Evolutionary conservation across 2,329 filamentous ascomycete genomes (phyloP), one percentile per base, ranked within the genome.

Genomic region (Phialemonium atrogriseum): DNA sequence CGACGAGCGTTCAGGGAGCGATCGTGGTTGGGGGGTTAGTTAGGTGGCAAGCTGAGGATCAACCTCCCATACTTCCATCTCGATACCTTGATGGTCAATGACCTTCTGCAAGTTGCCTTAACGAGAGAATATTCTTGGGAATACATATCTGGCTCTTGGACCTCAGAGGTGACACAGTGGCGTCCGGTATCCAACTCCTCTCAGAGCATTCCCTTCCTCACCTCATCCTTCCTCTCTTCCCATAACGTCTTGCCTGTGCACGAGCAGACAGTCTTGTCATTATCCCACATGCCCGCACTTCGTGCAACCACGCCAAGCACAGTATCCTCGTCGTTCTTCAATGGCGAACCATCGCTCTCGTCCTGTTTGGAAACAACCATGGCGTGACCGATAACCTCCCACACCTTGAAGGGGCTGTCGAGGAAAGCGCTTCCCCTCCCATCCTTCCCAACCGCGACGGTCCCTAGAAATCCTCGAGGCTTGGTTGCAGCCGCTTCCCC

Each of bases 221-320:
- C 77, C 62, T 94, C 85, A 50, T 95, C 88, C 59, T 80, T 80
- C 46, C 91, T 77, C 68, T 98, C 91, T 59, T 98, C 84, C 91
- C 91, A 98, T 9, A 98, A 75, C 35, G 88, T 96, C 75, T 96
- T 96, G 4, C 91, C 91, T 22, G 87, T 94, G 59, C 91, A 98
- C 28, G 87, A 94, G 57, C 91, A 98, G 5, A 98, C 89, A 27
- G 84, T 94, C 71, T 96, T 98, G 55, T 95, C 86, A 49, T 98
- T 94, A 56, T 95, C 89, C 91, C 91, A 98, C 39, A 94, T 82
- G n/a, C 91, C 91, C 11, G 91, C 89, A 57, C 88, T 95, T 52
- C 91, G 71, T 29, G 91, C 91, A 60, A 98, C 85, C 31, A 98
- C 88, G 7, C 91, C 91, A 3, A 94, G 84, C 30, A 95, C 66